Evolutionary conservation across 768 basidiomycete species (phyloP), one percentile per base, ranked within the genome.

Genomic region (Termitomyces sp.): DNA sequence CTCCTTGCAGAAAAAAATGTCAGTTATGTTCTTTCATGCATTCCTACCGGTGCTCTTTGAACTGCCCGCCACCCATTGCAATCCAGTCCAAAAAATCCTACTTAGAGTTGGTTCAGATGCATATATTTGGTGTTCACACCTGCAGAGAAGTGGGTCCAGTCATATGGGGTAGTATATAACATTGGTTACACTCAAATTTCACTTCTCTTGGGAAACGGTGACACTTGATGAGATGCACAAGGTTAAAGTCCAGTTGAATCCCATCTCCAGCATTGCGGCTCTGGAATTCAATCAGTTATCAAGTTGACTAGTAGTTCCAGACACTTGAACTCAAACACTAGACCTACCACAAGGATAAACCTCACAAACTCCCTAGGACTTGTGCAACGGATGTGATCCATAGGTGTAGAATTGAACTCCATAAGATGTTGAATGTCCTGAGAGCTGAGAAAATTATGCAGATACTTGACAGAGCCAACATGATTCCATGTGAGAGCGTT

Each of bases 41-140:
- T 22, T 59, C 60, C 42, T 50, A 84, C 88, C 88, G 90, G 60
- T 92, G 90, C 18, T 72, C 50, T 31, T 81, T 74, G 57, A 91
- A 86, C 18, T 58, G 53, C 58, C 90, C 53, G 0, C 89, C 89
- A 23, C 89, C 90, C 89, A 92, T 91, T 7, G 72, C 65, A 2
- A 68, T 20, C 90, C 89, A 92, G 75, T 79, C 89, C 85, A 35
- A 46, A 52, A 39, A 31, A 33, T 10, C 41, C 33, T 49, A 4
- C 13, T n/a, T 18, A 16, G 27, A 7, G 15, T n/a, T 16, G 16
- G 16, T 18, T 31, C 31, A 32, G 35, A 50, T n/a, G 13, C 20
- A 11, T 50, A 11, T 18, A 25, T n/a, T n/a, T 6, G 10, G 36
- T 3, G 15, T 18, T 18, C 60, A 2, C 56, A 85, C 85, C 85